These are phyloP conservation scores for Penicillium pulvis DNA, from an alignment of 495 filamentous ascomycete genomes.

Conservation along the genomic window DNA sequence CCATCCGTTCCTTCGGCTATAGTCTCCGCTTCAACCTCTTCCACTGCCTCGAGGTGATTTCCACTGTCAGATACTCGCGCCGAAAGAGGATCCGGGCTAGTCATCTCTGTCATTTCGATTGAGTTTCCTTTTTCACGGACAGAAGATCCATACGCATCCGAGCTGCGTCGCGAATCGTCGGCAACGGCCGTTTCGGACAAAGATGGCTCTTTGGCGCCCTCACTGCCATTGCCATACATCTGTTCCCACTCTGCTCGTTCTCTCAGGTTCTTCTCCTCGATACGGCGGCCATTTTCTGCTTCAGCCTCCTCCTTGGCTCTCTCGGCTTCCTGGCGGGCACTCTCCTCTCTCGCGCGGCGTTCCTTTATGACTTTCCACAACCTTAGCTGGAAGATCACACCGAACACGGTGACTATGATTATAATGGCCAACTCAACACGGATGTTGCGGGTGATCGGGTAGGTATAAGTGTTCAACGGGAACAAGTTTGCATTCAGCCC, in stretches of 20 bases:
- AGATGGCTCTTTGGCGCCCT: conserved; percentile 17
- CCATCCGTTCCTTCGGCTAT: conserved; percentile 14
- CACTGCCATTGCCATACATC: conserved; percentile 57
- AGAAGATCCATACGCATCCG: conserved; percentile 23
- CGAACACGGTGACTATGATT: conserved; percentile 70
- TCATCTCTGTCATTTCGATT: conserved; percentile 41
- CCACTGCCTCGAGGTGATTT: conserved; percentile 27
- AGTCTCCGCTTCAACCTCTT: conserved; percentile 21
- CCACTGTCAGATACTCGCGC: conserved; percentile 28
- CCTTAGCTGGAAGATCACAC: conserved; percentile 80
- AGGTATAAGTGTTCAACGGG: conserved; percentile 70
- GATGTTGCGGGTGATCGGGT: conserved; percentile 86
- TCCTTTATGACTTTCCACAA: conserved; percentile 88
- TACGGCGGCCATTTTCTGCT: conserved; percentile 61
- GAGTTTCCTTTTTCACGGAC: conserved; percentile 34
- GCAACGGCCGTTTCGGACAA: conserved; percentile 34
- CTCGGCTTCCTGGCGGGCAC: conserved; percentile 56
- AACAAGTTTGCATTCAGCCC: conserved; percentile 79
- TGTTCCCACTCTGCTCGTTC: conserved; percentile 82
- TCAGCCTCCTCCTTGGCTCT: conserved; percentile 69
- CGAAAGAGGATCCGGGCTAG: conserved; percentile 17
- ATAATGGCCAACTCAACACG: conserved; percentile 81
- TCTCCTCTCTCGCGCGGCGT: conserved; percentile 62
- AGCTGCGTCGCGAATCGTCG: conserved; percentile 32
- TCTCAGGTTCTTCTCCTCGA: conserved; percentile 66